phyloP scores from a whole-genome alignment of 2,329 filamentous ascomycete species.

The Chaetomiaceae sp. region DNA sequence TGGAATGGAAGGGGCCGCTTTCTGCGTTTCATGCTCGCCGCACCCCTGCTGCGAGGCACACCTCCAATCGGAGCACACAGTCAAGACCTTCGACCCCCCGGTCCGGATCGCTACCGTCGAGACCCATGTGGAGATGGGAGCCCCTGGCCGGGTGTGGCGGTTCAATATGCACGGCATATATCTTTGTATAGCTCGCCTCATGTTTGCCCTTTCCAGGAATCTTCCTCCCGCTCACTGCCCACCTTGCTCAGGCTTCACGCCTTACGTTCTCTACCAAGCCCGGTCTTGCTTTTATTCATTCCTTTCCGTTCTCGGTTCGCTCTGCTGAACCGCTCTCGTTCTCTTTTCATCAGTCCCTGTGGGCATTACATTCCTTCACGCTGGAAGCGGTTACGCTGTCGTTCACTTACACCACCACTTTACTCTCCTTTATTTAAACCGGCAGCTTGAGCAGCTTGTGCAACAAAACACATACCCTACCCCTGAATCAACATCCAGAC shows the following conservation, averaged over 20 bases:
- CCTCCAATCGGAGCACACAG: constrained; percentile 2
- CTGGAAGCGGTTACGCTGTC: constrained; percentile 1
- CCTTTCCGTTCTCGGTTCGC: constrained; percentile 9
- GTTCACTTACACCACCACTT: constrained; percentile 1
- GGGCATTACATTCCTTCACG: constrained; percentile 11
- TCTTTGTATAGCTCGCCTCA: constrained; percentile 3
- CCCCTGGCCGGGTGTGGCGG: constrained; percentile 3
- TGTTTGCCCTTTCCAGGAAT: not conserved
- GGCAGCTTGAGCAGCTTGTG: not conserved
- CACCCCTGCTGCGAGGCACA: not conserved
- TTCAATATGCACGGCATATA: constrained; percentile 5
- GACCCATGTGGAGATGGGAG: constrained; percentile 1
- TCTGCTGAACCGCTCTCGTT: not conserved
- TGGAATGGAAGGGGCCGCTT: not conserved
- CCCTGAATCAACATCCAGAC: not conserved
- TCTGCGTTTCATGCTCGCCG: constrained; percentile 12
- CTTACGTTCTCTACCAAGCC: constrained; percentile 14
- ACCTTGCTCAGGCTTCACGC: not conserved
- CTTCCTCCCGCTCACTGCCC: constrained; percentile 1
- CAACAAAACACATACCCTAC: not conserved
- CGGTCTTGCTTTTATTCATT: constrained; percentile 13
- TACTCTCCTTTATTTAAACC: not conserved
- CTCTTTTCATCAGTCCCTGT: constrained; percentile 8
- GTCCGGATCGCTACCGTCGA: not conserved
- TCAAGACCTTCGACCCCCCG: not conserved